Evolutionary conservation across 805 yeast genomes (phyloP).

Genomic region (Candida arabinofermentans): DNA sequence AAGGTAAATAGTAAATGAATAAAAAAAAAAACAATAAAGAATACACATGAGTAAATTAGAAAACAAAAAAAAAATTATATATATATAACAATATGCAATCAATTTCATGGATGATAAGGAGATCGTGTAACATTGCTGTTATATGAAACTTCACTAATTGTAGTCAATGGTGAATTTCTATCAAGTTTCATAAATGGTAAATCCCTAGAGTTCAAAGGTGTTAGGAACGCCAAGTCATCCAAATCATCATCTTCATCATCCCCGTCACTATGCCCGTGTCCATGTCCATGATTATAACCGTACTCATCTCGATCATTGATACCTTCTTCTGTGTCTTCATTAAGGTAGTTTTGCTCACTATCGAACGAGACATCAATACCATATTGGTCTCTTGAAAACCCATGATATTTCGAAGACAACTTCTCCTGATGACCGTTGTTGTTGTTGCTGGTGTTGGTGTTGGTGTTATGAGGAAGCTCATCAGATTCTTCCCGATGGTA

Average conservation of each 20-base stretch:
- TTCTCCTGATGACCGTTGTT: too few species aligned
- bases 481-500: slow-evolving; percentile 4
- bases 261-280: slow-evolving; percentile 1
- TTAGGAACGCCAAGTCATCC: slow-evolving; percentile 9
- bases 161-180: slow-evolving; percentile 25
- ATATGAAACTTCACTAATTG: slow-evolving; percentile 28
- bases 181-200: slow-evolving; percentile 8
- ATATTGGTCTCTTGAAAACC: too few species aligned
- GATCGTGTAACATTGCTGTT: slow-evolving; percentile 19
- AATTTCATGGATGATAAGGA: slow-evolving; percentile 2
- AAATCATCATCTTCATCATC: slow-evolving; percentile 4
- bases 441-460: too few species aligned
- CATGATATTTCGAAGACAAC: too few species aligned
- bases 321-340: neutral
- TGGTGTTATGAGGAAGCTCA: too few species aligned
- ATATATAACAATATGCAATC: neutral
- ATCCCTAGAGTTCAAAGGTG: slow-evolving; percentile 14
- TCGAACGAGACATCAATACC: too few species aligned
- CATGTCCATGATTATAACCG: neutral
- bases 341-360: too few species aligned
- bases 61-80: neutral
- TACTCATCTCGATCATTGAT: neutral
- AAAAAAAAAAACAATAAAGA: neutral
- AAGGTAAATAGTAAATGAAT: neutral
- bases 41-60: neutral